A percentile compares a stretch with the other conserved stretches of the same genome.
These are phyloP conservation scores for Venturia asperata DNA, from an alignment of 2,329 filamentous ascomycete genomes.

Conservation along the genomic window DNA sequence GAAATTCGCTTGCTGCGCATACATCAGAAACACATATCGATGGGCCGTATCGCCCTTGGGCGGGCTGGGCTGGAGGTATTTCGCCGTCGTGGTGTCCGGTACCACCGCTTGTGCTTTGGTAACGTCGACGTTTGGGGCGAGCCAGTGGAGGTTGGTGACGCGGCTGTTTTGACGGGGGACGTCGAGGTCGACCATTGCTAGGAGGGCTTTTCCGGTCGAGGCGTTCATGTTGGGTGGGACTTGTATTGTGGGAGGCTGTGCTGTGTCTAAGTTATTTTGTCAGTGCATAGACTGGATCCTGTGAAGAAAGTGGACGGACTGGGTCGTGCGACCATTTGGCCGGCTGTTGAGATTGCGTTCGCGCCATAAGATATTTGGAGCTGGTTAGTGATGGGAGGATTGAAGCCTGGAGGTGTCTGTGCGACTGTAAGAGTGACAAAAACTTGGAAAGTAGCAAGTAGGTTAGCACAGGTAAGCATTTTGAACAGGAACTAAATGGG, in stretches of 20 bases:
- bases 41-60: conserved; percentile 24
- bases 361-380: conserved; percentile 29
- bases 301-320: conserved; percentile 25
- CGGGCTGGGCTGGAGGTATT: conserved; percentile 20
- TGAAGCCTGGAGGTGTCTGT: conserved; percentile 18
- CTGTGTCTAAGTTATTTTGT: conserved; percentile 25
- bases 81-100: neutral
- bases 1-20: conserved; percentile 26
- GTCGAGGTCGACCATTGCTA: conserved; percentile 30
- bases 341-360: conserved; percentile 25
- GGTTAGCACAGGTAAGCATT: neutral
- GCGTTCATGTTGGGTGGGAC: conserved; percentile 19
- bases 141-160: conserved; percentile 30
- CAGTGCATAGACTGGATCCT: neutral
- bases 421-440: conserved; percentile 1
- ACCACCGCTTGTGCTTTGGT: conserved; percentile 9
- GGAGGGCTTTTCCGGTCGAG: conserved; percentile 22
- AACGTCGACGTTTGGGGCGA: conserved; percentile 27
- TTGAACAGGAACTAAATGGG: neutral
- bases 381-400: conserved; percentile 2
- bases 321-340: conserved; percentile 29
- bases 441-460: neutral
- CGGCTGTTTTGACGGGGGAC: conserved; percentile 31
- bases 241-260: conserved; percentile 25
- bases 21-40: conserved; percentile 31